Evolutionary conservation across 2,329 filamentous ascomycete species (phyloP).

Genomic region (Hypoxylon sp.): DNA sequence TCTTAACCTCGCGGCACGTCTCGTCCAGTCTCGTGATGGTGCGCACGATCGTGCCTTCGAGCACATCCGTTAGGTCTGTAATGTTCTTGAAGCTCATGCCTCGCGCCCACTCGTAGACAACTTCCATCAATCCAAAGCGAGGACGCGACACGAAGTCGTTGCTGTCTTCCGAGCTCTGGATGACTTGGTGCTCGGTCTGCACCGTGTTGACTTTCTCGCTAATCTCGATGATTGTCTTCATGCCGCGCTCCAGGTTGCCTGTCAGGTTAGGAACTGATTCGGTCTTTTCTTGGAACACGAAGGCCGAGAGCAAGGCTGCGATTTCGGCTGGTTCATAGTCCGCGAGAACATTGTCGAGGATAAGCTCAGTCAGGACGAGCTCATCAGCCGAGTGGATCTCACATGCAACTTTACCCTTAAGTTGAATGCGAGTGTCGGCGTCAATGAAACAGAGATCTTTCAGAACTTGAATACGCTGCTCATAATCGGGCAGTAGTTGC

Average conservation of each 20-base stretch:
- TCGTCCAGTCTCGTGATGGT: conserved; percentile 96
- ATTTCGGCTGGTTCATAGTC: conserved; percentile 98
- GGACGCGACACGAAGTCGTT: conserved; percentile 92
- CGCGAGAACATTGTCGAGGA: conserved; percentile 95
- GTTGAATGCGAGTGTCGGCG: conserved; percentile 85
- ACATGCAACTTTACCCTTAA: conserved; percentile 98
- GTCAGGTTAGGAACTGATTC: conserved; percentile 85
- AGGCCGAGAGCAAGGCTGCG: conserved; percentile 90
- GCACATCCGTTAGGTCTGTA: conserved; percentile 93
- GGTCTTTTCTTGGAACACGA: conserved; percentile 99
- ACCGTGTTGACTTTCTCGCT: conserved; percentile 93
- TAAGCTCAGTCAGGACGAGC: conserved; percentile 93
- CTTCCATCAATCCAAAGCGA: conserved; percentile 94
- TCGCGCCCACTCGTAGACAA: conserved; percentile 98
- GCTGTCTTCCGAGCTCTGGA: conserved; percentile 88
- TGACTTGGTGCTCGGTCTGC: conserved; percentile 92
- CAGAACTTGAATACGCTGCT: conserved; percentile 92
- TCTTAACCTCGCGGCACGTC: conserved; percentile 97
- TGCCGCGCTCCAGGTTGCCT: conserved; percentile 83
- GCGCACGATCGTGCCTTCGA: conserved; percentile 96
- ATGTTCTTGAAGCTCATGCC: conserved; percentile 99
- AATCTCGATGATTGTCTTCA: conserved; percentile 88
- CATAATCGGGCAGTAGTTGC: conserved; percentile 94
- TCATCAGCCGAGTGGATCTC: conserved; percentile 98
- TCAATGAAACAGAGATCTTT: conserved; percentile 95